Conservation (phyloP, 371 early-diverging fungal species). For the Nematocida homosporus region DNA sequence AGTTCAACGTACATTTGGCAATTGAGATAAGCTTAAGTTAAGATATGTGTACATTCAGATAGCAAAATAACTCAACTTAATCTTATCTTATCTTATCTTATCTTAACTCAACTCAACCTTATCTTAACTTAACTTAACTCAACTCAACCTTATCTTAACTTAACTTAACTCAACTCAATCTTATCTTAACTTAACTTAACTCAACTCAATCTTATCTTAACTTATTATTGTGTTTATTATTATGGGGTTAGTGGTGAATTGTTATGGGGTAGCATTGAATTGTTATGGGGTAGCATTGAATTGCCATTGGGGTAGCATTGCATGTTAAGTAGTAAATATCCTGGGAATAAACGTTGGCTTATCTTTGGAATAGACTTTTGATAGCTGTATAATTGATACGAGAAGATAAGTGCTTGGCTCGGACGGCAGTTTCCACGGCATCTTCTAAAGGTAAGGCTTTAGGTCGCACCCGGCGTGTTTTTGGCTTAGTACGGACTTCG, state of each 20-base stretch:
- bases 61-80: too few relatives aligned
- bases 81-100: too few relatives aligned
- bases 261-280: background rate
- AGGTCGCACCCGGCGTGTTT: constrained; percentile 48
- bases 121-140: too few relatives aligned
- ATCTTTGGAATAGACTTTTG: constrained; percentile 64
- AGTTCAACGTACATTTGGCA: too few relatives aligned
- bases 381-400: constrained; percentile 67
- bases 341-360: background rate
- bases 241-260: background rate
- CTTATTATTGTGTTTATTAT: background rate
- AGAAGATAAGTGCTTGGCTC: constrained; percentile 62
- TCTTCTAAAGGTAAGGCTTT: constrained; percentile 60
- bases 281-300: background rate
- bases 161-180: too few relatives aligned
- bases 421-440: constrained; percentile 58
- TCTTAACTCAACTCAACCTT: too few relatives aligned
- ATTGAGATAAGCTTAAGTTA: too few relatives aligned
- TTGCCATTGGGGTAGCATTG: background rate
- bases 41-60: too few relatives aligned
- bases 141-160: too few relatives aligned
- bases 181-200: background rate
- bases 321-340: too few relatives aligned
- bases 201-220: background rate
- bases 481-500: constrained; percentile 21